phyloP scores from a whole-genome alignment of 106 monocot species.

The Dendrobium chrysotoxum region DNA sequence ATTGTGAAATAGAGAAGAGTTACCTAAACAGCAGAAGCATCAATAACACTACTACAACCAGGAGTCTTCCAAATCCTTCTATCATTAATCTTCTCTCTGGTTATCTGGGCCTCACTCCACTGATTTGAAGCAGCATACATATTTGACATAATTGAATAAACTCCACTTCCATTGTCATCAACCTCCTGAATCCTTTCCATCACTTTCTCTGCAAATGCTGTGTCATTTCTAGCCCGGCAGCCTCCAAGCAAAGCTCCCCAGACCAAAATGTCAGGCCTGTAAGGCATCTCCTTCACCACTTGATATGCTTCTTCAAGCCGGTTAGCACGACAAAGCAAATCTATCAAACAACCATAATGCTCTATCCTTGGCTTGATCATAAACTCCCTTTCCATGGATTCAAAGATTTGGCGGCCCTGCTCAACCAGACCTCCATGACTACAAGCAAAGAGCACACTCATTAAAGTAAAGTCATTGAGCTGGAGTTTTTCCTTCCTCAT shows the following conservation, averaged over 20 bases:
- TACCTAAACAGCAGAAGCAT: not conserved
- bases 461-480: slow-evolving; percentile 32
- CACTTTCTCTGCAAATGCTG: slow-evolving; percentile 17
- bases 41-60: slow-evolving; percentile 17
- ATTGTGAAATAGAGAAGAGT: no score
- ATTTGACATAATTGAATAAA: slow-evolving; percentile 34
- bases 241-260: slow-evolving; percentile 40
- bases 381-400: slow-evolving; percentile 17
- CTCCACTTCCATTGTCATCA: slow-evolving; percentile 17
- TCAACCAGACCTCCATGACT: slow-evolving; percentile 37
- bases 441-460: slow-evolving; percentile 36
- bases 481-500: slow-evolving; percentile 13
- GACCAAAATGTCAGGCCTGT: slow-evolving; percentile 19
- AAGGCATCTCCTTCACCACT: slow-evolving; percentile 26
- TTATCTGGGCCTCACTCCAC: slow-evolving; percentile 21
- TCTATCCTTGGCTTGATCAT: slow-evolving; percentile 24
- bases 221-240: slow-evolving; percentile 22
- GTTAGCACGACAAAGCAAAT: slow-evolving; percentile 26
- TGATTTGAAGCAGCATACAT: slow-evolving; percentile 18
- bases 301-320: slow-evolving; percentile 21
- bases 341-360: slow-evolving; percentile 45
- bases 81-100: slow-evolving; percentile 23
- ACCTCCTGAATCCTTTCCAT: slow-evolving; percentile 14
- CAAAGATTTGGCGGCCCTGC: slow-evolving; percentile 24
- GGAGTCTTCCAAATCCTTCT: slow-evolving; percentile 17